These are phyloP conservation scores for Ilyonectria robusta DNA, from an alignment of 2,329 filamentous ascomycete genomes.

Conservation along the genomic window DNA sequence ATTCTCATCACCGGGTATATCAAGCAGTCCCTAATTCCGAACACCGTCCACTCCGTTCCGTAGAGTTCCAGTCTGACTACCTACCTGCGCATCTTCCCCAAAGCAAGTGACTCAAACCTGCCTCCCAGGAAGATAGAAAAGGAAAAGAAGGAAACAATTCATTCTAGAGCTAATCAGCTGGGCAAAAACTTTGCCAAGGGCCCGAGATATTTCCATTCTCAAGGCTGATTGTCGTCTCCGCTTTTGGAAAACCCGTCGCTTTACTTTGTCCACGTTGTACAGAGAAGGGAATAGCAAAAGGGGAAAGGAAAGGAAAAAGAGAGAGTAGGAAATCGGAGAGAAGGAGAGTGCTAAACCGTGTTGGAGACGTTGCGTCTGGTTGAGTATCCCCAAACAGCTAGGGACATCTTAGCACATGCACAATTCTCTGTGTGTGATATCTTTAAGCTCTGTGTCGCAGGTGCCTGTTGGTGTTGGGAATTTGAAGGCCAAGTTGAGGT, in stretches of 20 bases:
- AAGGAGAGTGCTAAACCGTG: background rate
- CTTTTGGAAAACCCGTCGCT: conserved; percentile 24
- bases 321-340: conserved; percentile 20
- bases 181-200: conserved; percentile 24
- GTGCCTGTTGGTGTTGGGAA: too few relatives aligned
- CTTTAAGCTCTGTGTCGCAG: too few relatives aligned
- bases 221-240: conserved; percentile 20
- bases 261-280: conserved; percentile 31
- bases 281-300: conserved; percentile 22
- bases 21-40: conserved; percentile 40
- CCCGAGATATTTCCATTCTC: conserved; percentile 24
- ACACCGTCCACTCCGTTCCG: conserved; percentile 45
- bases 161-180: conserved; percentile 33
- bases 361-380: background rate
- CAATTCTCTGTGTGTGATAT: background rate
- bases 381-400: background rate
- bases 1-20: conserved; percentile 48
- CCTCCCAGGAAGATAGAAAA: conserved; percentile 25
- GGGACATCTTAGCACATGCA: background rate
- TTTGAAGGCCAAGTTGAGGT: background rate
- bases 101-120: conserved; percentile 28
- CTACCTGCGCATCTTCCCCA: conserved; percentile 28
- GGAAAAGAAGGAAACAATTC: conserved; percentile 26
- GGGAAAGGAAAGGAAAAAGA: conserved; percentile 5
- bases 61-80: conserved; percentile 39